Conservation (phyloP, 2,329 filamentous ascomycete genomes). For the Onygenales sp. region DNA sequence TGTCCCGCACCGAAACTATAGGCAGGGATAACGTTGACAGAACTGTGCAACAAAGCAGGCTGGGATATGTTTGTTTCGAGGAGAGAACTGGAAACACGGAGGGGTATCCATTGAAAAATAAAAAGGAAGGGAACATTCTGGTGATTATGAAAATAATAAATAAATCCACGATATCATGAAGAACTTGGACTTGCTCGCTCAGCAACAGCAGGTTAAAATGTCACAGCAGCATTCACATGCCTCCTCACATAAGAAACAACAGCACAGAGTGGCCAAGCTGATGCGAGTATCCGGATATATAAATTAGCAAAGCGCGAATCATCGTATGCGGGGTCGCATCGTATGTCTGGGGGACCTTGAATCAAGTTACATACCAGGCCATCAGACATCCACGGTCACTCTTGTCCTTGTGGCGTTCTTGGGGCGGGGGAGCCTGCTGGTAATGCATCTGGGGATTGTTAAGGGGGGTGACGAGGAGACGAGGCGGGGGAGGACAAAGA, state of each 20-base stretch:
- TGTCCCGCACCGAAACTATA: too few relatives aligned
- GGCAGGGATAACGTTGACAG: too few relatives aligned
- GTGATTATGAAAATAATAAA: too few relatives aligned
- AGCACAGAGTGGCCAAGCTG: slow-evolving; percentile 49
- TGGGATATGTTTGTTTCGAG: not conserved
- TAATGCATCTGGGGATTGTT: slow-evolving; percentile 32
- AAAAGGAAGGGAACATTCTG: too few relatives aligned
- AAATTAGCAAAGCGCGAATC: not conserved
- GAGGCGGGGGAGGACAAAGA: not conserved
- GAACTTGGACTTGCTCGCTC: slow-evolving; percentile 6
- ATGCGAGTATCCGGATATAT: not conserved
- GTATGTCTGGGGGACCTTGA: slow-evolving; percentile 3
- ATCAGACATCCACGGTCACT: slow-evolving; percentile 43
- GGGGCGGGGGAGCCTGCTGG: slow-evolving; percentile 38
- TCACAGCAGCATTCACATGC: slow-evolving; percentile 56
- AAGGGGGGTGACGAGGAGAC: not conserved
- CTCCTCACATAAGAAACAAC: slow-evolving; percentile 56
- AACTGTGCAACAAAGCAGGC: not conserved
- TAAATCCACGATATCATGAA: too few relatives aligned
- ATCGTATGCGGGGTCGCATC: not conserved
- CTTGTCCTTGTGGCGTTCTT: slow-evolving; percentile 27
- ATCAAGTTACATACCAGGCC: slow-evolving; percentile 34
- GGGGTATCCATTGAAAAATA: not conserved
- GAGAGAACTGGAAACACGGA: not conserved
- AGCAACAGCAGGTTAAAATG: slow-evolving; percentile 45